A percentile compares a stretch with the other conserved stretches of the same genome.
Conservation (phyloP, 441 rosid genomes). For the Cnidoscolus chayamansa region DNA sequence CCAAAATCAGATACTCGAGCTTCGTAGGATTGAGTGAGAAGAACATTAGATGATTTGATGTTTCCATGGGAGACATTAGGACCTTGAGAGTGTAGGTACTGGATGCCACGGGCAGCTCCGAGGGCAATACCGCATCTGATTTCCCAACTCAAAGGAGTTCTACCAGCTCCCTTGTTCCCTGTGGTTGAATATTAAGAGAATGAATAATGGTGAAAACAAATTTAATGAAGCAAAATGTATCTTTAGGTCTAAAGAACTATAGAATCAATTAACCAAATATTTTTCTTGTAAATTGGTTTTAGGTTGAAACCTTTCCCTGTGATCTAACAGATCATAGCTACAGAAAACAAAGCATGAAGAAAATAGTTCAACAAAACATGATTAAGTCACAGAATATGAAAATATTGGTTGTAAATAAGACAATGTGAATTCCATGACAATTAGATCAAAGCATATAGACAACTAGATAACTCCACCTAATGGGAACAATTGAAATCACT, state of each 20-base stretch:
- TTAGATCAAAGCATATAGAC: conserved; percentile 14
- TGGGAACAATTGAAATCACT: conserved; percentile 1
- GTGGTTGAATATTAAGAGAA: conserved; percentile 10
- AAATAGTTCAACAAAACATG: not conserved
- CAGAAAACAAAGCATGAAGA: not conserved
- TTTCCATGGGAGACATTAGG: conserved; percentile 74
- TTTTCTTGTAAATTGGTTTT: not conserved
- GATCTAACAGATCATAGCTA: not conserved
- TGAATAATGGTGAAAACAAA: conserved; percentile 8
- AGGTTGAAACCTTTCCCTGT: not conserved
- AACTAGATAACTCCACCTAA: not conserved
- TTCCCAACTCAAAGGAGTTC: conserved; percentile 86
- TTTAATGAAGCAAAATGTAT: not conserved
- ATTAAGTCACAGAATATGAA: not conserved
- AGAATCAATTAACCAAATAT: not conserved
- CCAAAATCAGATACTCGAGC: conserved; percentile 92
- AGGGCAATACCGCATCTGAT: conserved; percentile 66
- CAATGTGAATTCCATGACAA: not conserved
- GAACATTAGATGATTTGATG: conserved; percentile 84
- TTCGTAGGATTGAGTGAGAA: conserved; percentile 64
- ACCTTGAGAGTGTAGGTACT: conserved; percentile 81
- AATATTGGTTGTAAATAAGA: not conserved
- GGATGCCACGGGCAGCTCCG: conserved; percentile 79
- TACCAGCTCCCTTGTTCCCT: conserved; percentile 92
- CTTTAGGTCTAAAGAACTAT: not conserved